phyloP scores from a whole-genome alignment of 805 yeast species.

The Ogataea nonfermentans region DNA sequence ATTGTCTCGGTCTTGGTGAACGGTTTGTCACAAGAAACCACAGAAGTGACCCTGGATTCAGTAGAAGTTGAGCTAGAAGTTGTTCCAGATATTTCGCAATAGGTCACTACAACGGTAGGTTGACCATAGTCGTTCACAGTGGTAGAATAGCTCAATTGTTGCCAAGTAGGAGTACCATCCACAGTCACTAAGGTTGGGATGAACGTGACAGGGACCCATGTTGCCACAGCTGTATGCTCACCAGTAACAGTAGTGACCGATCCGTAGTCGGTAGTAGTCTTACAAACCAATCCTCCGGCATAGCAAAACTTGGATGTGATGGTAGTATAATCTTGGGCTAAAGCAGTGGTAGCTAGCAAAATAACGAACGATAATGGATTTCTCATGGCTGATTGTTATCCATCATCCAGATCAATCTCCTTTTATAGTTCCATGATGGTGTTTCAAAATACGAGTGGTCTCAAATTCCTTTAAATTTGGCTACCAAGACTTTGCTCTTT shows the following conservation, averaged over 20 bases:
- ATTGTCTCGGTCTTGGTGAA: conserved; percentile 15
- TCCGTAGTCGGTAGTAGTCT: conserved; percentile 20
- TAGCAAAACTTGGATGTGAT: conserved; percentile 17
- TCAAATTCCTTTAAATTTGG: not conserved
- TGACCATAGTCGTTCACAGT: conserved; percentile 21
- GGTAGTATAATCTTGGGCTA: conserved; percentile 20
- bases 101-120: conserved; percentile 21
- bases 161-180: conserved; percentile 21
- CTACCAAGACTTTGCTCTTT: conserved; percentile 3
- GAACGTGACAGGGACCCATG: conserved; percentile 13
- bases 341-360: conserved; percentile 5
- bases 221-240: conserved; percentile 10
- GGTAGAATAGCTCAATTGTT: conserved; percentile 19
- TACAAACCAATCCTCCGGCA: conserved; percentile 21
- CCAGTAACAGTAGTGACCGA: conserved; percentile 14
- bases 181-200: conserved; percentile 22
- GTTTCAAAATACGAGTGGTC: conserved; percentile 11
- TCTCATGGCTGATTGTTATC: conserved; percentile 4
- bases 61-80: conserved; percentile 7
- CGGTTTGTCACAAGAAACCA: conserved; percentile 21
- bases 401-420: conserved; percentile 1
- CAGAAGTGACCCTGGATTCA: conserved; percentile 12
- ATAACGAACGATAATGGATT: conserved; percentile 2
- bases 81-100: conserved; percentile 24
- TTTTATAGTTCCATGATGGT: conserved; percentile 5